These are phyloP conservation scores for Rhynchospora breviuscula DNA, from an alignment of 176 grass and related monocot genomes.

Conservation along the genomic window DNA sequence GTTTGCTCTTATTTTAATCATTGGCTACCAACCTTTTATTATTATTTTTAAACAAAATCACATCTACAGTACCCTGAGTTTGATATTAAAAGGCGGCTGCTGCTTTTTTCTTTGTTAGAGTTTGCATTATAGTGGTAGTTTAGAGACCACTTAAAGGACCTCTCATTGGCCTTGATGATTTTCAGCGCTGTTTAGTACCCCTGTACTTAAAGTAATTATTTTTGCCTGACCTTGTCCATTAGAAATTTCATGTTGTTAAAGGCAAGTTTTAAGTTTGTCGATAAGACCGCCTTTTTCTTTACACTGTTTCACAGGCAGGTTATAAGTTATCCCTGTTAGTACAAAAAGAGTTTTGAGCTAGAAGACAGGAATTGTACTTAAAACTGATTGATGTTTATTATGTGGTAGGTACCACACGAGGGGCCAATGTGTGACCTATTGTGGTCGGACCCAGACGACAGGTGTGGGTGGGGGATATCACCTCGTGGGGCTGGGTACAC, in stretches of 20 bases:
- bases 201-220: not conserved
- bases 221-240: not conserved
- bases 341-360: not conserved
- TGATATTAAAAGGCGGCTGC: not conserved
- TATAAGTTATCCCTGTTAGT: not conserved
- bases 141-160: not conserved
- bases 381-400: slow-evolving; percentile 6
- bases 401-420: slow-evolving; percentile 88
- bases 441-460: slow-evolving; percentile 95
- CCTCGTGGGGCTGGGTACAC: slow-evolving; percentile 95
- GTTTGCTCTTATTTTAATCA: not conserved
- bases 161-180: not conserved
- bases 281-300: not conserved
- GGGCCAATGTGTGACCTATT: slow-evolving; percentile 97
- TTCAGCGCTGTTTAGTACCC: not conserved
- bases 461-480: slow-evolving; percentile 98
- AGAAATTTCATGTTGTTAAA: not conserved
- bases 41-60: not conserved
- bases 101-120: not conserved
- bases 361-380: not conserved
- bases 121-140: not conserved
- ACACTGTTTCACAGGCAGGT: not conserved
- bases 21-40: not conserved
- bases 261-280: not conserved
- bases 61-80: not conserved